Evolutionary conservation across 805 yeast genomes (phyloP), one percentile per base, ranked within the genome.

Genomic region (Yamadazyma akitaensis): DNA sequence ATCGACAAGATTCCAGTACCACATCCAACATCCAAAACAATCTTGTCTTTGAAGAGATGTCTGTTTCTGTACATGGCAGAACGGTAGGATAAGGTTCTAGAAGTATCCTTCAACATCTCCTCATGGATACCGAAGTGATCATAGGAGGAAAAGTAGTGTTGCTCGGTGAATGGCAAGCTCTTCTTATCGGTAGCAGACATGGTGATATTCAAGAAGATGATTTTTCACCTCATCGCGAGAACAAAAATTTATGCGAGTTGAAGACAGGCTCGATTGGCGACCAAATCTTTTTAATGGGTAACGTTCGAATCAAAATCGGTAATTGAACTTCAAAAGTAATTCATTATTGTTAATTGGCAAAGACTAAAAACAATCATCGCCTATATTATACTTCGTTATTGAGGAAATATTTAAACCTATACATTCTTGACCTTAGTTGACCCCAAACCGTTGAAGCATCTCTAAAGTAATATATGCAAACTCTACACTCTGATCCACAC

Each of bases 101-200:
- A 88, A 43, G 88, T 79, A 66, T 94, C 99, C 70, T 94, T 96
- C 59, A 94, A 81, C 99, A 94, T 94, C 70, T 92, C 98, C 70
- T 95, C 99, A 64, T 94, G 99, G 61, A 94, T 94, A 44, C 97
- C 96, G 62, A 89, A 90, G 64, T 94, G 98, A 65, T 92, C 97
- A 61, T 94, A 94, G 2, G 98, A 92, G 43, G 84, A 78, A 73
- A 94, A 94, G 70, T 94, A 94, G 67, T 92, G 98, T 70, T 90
- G 95, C 62, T 92, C 98, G 40, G 79, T 67, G 63, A 81, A 80
- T 24, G 89, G 81, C 56, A 86, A 71, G n/a, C 71, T 48, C 30
- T 71, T 60, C 59, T 83, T 84, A 53, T 82, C 85, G 5, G 92
- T 86, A 43, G 92, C 92, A 42, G 84, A 81, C 56, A 53, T 52